phyloP scores from a whole-genome alignment of 768 basidiomycete species.

The Daedaleopsis nitida region DNA sequence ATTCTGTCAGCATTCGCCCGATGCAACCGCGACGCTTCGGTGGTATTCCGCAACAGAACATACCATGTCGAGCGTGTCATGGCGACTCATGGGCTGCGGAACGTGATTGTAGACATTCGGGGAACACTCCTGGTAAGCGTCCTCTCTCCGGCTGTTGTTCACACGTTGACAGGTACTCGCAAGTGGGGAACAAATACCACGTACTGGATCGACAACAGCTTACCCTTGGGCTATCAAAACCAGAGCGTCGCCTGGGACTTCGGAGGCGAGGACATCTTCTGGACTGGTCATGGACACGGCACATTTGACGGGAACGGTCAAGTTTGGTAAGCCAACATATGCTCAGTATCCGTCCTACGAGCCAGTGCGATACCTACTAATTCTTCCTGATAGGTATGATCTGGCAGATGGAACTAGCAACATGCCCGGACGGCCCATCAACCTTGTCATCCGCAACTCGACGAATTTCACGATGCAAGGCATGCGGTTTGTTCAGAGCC shows the following conservation, averaged over 20 bases:
- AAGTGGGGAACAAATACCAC: background rate
- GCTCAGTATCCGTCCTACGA: background rate
- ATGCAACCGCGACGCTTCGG: background rate
- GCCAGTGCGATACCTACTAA: background rate
- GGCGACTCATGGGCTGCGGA: background rate
- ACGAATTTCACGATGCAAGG: background rate
- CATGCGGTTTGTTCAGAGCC: background rate
- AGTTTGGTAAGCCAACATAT: background rate
- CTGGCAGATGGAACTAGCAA: background rate
- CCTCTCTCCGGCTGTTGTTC: background rate
- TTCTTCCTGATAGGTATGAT: background rate
- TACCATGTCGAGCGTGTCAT: background rate
- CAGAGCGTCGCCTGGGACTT: background rate
- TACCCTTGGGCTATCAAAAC: background rate
- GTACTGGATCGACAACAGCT: background rate
- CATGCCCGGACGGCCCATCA: background rate
- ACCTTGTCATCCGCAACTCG: background rate
- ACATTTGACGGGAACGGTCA: background rate
- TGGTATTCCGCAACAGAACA: background rate
- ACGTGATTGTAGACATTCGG: background rate
- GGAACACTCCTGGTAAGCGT: background rate
- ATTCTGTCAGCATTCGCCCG: background rate
- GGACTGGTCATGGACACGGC: background rate
- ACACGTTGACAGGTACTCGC: background rate
- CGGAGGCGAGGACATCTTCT: background rate